Evolutionary conservation across 2,329 filamentous ascomycete species (phyloP).

Genomic region (Ramularia collo-cygni): DNA sequence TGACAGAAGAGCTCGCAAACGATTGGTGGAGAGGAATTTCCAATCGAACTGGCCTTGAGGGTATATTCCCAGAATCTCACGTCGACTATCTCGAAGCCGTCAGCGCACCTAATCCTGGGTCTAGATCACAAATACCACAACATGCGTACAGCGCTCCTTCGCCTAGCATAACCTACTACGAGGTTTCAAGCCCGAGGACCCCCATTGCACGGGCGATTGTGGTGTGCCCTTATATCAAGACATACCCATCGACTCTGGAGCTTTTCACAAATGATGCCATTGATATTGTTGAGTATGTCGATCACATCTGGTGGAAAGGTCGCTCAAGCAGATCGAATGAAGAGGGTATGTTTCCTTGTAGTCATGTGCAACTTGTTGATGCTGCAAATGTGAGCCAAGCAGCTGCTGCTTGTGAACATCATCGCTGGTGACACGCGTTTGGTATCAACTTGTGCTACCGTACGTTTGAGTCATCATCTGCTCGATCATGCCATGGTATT

Average conservation of each 20-base stretch:
- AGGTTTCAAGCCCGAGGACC: not conserved
- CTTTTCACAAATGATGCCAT: not conserved
- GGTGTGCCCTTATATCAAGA: not conserved
- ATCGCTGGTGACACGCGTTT: too few species aligned
- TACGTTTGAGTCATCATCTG: too few species aligned
- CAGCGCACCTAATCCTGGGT: too few species aligned
- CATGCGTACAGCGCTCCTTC: not conserved
- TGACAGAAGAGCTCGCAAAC: not conserved
- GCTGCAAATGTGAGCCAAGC: too few species aligned
- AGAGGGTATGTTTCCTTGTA: conserved; percentile 1
- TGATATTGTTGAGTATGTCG: not conserved
- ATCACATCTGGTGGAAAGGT: conserved; percentile 1
- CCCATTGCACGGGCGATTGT: not conserved
- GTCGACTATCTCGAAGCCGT: not conserved
- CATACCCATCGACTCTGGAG: not conserved
- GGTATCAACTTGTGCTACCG: too few species aligned
- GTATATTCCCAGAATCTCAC: not conserved
- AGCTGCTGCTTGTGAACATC: too few species aligned
- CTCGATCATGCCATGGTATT: too few species aligned
- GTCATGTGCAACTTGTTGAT: not conserved
- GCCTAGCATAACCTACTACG: too few species aligned
- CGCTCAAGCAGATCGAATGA: not conserved
- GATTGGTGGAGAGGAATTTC: conserved; percentile 1
- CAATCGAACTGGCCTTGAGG: not conserved
- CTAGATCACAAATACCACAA: not conserved